A percentile compares a stretch with the other conserved stretches of the same genome.
These are phyloP conservation scores for Cystobasidium ongulense DNA, from an alignment of 768 basidiomycete genomes.

Conservation along the genomic window DNA sequence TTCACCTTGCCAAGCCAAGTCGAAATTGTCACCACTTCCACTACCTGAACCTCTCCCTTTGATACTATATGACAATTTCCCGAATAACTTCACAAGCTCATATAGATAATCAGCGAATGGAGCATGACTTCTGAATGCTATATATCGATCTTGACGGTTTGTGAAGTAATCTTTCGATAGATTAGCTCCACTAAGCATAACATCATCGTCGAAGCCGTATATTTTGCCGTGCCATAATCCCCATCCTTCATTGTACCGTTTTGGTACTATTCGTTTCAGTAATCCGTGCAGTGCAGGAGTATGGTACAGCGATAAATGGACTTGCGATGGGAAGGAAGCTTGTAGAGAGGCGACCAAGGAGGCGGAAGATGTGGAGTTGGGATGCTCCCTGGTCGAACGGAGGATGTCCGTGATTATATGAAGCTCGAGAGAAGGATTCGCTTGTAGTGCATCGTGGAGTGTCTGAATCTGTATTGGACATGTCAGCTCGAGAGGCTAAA, in stretches of 20 bases:
- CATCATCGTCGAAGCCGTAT: slow-evolving; percentile 84
- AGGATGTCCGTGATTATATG: slow-evolving; percentile 66
- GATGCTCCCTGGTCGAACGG: slow-evolving; percentile 50
- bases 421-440: slow-evolving; percentile 58
- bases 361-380: slow-evolving; percentile 53
- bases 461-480: slow-evolving; percentile 57
- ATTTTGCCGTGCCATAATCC: slow-evolving; percentile 97
- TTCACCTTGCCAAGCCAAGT: slow-evolving; percentile 11
- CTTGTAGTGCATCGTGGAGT: slow-evolving; percentile 55
- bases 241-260: slow-evolving; percentile 95
- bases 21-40: slow-evolving; percentile 20
- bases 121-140: slow-evolving; percentile 60
- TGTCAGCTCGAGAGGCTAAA: no score
- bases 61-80: slow-evolving; percentile 65
- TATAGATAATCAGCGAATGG: slow-evolving; percentile 72
- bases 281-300: slow-evolving; percentile 74
- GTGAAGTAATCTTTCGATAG: slow-evolving; percentile 87
- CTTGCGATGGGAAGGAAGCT: slow-evolving; percentile 60
- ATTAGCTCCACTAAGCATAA: slow-evolving; percentile 91
- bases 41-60: slow-evolving; percentile 39
- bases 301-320: slow-evolving; percentile 72
- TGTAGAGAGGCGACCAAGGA: slow-evolving; percentile 61
- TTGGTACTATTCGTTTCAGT: slow-evolving; percentile 69
- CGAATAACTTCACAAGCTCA: slow-evolving; percentile 62
- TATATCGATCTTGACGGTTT: slow-evolving; percentile 87